These are phyloP conservation scores for Cajanus cajan DNA, from an alignment of 306 rosid species.

Conservation along the genomic window DNA sequence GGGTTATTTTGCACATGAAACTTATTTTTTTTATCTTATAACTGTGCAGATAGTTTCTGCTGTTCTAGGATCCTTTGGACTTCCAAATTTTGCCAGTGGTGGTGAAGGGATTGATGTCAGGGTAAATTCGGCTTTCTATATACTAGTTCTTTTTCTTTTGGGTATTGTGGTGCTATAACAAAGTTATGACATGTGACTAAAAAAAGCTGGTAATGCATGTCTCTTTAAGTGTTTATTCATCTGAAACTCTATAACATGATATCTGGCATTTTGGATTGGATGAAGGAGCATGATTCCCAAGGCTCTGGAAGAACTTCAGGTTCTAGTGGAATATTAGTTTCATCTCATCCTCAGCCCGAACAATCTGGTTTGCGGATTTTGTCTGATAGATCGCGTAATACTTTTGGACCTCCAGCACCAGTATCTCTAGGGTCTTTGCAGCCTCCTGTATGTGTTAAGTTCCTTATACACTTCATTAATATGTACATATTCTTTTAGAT, in stretches of 20 bases:
- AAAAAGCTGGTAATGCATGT: neutral
- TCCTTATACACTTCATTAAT: constrained; percentile 34
- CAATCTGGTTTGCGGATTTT: constrained; percentile 51
- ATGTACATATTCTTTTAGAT: neutral
- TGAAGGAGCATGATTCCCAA: constrained; percentile 70
- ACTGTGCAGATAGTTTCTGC: constrained; percentile 73
- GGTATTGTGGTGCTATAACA: neutral
- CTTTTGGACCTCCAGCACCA: constrained; percentile 58
- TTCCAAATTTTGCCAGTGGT: constrained; percentile 58
- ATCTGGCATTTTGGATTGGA: constrained; percentile 38
- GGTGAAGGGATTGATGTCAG: constrained; percentile 71
- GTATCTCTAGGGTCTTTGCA: constrained; percentile 67
- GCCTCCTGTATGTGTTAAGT: constrained; percentile 67
- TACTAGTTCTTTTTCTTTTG: neutral
- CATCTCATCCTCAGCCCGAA: constrained; percentile 55
- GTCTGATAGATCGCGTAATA: constrained; percentile 55
- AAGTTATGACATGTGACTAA: neutral
- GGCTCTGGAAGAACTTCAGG: constrained; percentile 62
- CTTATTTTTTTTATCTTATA: constrained; percentile 21
- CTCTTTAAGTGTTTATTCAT: constrained; percentile 18
- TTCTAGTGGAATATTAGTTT: constrained; percentile 53
- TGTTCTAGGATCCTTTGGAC: constrained; percentile 84
- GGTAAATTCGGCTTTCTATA: constrained; percentile 48
- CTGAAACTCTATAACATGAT: neutral
- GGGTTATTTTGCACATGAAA: constrained; percentile 23